Evolutionary conservation across 768 basidiomycete genomes (phyloP).

Genomic region (Panellus pusillus): DNA sequence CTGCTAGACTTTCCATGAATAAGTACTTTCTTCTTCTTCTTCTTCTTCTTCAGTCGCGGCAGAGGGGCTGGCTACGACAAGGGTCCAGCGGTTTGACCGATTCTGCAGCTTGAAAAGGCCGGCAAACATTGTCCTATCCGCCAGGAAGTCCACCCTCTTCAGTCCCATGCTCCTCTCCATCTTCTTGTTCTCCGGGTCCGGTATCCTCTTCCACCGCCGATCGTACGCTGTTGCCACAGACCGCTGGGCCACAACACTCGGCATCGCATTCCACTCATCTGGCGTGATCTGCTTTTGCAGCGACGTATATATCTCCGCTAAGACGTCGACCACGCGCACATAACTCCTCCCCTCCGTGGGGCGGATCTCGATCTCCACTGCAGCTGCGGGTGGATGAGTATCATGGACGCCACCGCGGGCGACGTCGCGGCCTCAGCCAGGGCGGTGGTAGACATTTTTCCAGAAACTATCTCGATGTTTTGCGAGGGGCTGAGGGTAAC

Average conservation of each 20-base stretch:
- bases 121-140: constrained; percentile 28
- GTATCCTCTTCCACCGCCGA: constrained; percentile 13
- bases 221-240: constrained; percentile 17
- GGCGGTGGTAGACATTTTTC: neutral
- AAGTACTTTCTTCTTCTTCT: too few species aligned
- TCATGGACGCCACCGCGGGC: constrained; percentile 1
- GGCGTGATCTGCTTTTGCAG: constrained; percentile 1
- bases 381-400: constrained; percentile 4
- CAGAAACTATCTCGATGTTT: constrained; percentile 5
- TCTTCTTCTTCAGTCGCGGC: too few species aligned
- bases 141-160: constrained; percentile 40
- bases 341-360: constrained; percentile 4
- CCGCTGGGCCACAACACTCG: neutral
- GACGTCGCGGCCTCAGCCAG: constrained; percentile 2
- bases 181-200: neutral
- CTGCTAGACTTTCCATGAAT: too few species aligned
- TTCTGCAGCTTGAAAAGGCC: constrained; percentile 29
- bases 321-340: constrained; percentile 9
- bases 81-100: constrained; percentile 30
- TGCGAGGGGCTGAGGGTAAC: too few species aligned
- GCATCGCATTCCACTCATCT: constrained; percentile 6
- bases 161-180: constrained; percentile 37
- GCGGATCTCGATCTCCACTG: constrained; percentile 6
- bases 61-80: too few species aligned
- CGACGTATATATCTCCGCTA: constrained; percentile 15